Percentiles rank a stretch among this genome's conserved stretches.
Conservation (phyloP, 768 basidiomycete genomes). For the Mycena alexandri region DNA sequence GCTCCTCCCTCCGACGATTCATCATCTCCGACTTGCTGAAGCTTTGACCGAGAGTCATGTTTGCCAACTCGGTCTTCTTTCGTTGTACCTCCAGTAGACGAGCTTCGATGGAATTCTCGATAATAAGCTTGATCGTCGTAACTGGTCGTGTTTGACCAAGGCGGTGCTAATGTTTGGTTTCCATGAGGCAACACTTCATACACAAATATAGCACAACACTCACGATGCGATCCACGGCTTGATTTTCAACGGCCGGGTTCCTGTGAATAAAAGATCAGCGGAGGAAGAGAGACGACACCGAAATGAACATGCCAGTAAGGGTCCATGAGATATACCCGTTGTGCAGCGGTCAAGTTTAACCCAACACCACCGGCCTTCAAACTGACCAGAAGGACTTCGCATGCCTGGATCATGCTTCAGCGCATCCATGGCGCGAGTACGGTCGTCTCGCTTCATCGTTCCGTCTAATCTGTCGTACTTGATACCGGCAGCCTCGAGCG, state of each 20-base stretch:
- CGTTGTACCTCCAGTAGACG: conserved; percentile 92
- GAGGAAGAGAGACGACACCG: conserved; percentile 21
- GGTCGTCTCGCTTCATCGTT: conserved; percentile 97
- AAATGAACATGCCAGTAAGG: conserved; percentile 82
- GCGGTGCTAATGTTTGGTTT: conserved; percentile 75
- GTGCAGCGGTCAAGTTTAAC: conserved; percentile 94
- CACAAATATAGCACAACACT: conserved; percentile 46
- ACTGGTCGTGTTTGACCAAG: conserved; percentile 95
- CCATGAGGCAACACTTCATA: conserved; percentile 16
- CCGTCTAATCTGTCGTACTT: conserved; percentile 94
- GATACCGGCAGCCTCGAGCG: conserved; percentile 84
- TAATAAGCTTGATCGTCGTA: conserved; percentile 92
- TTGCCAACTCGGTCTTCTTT: conserved; percentile 95
- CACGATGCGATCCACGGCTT: conserved; percentile 97
- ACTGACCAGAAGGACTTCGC: conserved; percentile 96
- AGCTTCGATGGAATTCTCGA: conserved; percentile 94
- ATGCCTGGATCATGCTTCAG: conserved; percentile 89
- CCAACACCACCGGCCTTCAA: conserved; percentile 98
- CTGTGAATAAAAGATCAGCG: conserved; percentile 52
- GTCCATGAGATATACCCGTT: conserved; percentile 95
- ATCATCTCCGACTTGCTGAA: conserved; percentile 90
- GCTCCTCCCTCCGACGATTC: conserved; percentile 89
- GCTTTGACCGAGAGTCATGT: conserved; percentile 91
- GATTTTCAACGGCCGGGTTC: conserved; percentile 98
- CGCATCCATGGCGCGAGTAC: conserved; percentile 91